These are phyloP conservation scores for Euphorbia peplus DNA, from an alignment of 345 rosid species.

Conservation along the genomic window DNA sequence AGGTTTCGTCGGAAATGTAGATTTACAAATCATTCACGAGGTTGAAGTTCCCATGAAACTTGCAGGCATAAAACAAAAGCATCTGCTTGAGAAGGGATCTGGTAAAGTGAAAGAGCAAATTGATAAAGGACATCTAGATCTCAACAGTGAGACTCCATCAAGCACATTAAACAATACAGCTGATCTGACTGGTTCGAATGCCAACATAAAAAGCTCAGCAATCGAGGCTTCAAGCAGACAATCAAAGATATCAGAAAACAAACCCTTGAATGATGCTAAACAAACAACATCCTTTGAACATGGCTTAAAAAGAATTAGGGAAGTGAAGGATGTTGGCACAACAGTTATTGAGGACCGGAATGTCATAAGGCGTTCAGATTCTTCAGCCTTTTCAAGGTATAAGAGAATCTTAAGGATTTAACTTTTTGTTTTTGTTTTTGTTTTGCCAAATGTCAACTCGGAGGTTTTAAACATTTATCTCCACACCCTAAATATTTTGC, in stretches of 20 bases:
- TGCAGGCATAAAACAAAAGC: slow-evolving; percentile 28
- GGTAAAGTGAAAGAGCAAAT: slow-evolving; percentile 24
- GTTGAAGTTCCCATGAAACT: slow-evolving; percentile 32
- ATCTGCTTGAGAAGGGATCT: slow-evolving; percentile 30
- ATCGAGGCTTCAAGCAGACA: slow-evolving; percentile 31
- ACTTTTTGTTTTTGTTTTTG: no score
- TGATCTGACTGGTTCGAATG: slow-evolving; percentile 18
- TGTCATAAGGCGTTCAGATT: slow-evolving; percentile 49
- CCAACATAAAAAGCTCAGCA: slow-evolving; percentile 29
- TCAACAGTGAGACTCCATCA: slow-evolving; percentile 31
- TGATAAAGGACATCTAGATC: slow-evolving; percentile 35
- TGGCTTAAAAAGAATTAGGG: slow-evolving; percentile 39
- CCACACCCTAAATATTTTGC: slow-evolving; percentile 13
- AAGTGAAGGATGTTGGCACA: slow-evolving; percentile 26
- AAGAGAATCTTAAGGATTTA: slow-evolving; percentile 1
- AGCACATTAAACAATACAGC: slow-evolving; percentile 29
- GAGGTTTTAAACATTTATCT: slow-evolving; percentile 8
- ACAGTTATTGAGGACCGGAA: slow-evolving; percentile 39
- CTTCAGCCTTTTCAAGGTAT: slow-evolving; percentile 59
- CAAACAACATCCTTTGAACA: slow-evolving; percentile 29
- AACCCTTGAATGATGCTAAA: slow-evolving; percentile 29
- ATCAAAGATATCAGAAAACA: slow-evolving; percentile 33
- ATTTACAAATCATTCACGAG: slow-evolving; percentile 34
- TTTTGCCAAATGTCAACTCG: not conserved
- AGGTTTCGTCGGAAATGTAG: slow-evolving; percentile 32